Conservation (phyloP, 441 rosid genomes). For the Erodium trifolium region DNA sequence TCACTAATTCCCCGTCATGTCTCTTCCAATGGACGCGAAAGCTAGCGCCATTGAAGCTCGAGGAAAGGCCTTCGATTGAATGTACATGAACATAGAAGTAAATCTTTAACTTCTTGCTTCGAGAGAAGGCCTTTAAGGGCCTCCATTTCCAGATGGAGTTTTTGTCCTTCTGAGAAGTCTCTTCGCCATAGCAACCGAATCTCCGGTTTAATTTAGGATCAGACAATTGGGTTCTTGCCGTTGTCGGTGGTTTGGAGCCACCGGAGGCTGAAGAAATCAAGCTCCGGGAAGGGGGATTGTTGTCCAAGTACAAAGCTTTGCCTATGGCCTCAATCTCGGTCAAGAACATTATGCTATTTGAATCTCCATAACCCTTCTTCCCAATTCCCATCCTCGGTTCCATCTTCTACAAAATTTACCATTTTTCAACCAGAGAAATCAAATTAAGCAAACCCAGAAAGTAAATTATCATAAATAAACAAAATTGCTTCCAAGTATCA, state of each 20-base stretch:
- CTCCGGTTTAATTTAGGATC: conserved; percentile 33
- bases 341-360: conserved; percentile 45
- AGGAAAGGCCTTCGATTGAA: conserved; percentile 61
- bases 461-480: background rate
- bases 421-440: background rate
- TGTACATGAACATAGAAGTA: conserved; percentile 76
- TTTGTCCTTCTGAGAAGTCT: conserved; percentile 56
- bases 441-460: background rate
- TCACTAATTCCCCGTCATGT: conserved; percentile 53
- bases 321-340: conserved; percentile 74
- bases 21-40: conserved; percentile 85
- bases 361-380: conserved; percentile 42
- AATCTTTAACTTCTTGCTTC: conserved; percentile 60
- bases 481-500: background rate
- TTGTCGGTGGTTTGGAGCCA: conserved; percentile 38
- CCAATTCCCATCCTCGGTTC: conserved; percentile 26
- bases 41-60: conserved; percentile 42
- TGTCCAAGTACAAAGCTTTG: conserved; percentile 65
- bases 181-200: conserved; percentile 48
- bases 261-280: conserved; percentile 26
- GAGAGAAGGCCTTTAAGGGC: conserved; percentile 73
- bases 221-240: conserved; percentile 20
- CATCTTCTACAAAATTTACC: conserved; percentile 2
- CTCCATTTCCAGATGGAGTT: conserved; percentile 80
- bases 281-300: conserved; percentile 34